Conservation (phyloP, 139 green algal species). For the Chlamydomonas schloesseri region DNA sequence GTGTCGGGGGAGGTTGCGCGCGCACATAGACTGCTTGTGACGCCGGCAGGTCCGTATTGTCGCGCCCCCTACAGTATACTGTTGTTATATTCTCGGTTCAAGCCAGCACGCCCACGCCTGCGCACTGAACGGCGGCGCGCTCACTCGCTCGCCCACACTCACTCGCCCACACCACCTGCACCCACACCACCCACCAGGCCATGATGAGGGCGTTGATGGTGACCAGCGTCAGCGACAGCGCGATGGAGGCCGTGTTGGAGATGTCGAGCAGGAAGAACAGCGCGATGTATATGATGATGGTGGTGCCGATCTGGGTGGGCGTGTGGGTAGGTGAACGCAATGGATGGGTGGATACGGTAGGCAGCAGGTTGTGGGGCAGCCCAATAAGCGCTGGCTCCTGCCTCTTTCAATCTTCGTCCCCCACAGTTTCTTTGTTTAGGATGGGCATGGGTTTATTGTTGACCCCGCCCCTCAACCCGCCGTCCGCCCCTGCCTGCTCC, state of each 20-base stretch:
- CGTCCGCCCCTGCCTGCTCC: too few relatives aligned
- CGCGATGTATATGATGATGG: slow-evolving; percentile 3
- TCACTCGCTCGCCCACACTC: background rate
- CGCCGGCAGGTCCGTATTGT: too few relatives aligned
- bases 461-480: too few relatives aligned
- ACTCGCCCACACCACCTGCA: background rate
- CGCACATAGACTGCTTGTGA: too few relatives aligned
- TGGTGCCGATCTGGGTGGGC: background rate
- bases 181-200: background rate
- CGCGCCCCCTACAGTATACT: too few relatives aligned
- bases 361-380: background rate
- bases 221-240: slow-evolving; percentile 19
- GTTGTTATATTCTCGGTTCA: too few relatives aligned
- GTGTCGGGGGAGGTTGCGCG: too few relatives aligned
- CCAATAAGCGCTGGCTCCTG: slow-evolving; percentile 1
- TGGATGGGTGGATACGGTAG: background rate
- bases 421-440: background rate
- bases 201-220: slow-evolving; percentile 9
- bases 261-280: slow-evolving; percentile 34
- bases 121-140: too few relatives aligned
- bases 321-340: background rate
- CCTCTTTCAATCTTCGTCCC: too few relatives aligned
- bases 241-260: background rate
- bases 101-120: too few relatives aligned
- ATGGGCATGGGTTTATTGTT: too few relatives aligned